Percentiles rank a stretch among this genome's conserved stretches.
Evolutionary conservation across 257 asterid species (phyloP).

Genomic region (Przewalskia tangutica): DNA sequence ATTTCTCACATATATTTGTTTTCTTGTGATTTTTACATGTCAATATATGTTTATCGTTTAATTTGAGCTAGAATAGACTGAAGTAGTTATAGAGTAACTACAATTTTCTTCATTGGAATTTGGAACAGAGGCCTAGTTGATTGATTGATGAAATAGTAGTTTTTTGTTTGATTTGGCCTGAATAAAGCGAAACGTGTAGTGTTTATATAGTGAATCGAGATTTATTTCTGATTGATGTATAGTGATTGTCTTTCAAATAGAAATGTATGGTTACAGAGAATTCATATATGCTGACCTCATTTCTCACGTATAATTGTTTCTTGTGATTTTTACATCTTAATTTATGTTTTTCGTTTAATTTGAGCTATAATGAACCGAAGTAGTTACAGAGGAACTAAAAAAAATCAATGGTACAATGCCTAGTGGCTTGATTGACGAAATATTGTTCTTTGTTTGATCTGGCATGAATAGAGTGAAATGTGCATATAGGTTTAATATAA

Average conservation of each 20-base stretch:
- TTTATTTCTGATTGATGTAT: too few relatives aligned
- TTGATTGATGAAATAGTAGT: neutral
- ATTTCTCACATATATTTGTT: neutral
- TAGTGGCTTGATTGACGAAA: neutral
- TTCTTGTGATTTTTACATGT: neutral
- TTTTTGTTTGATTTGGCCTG: neutral
- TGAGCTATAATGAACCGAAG: neutral
- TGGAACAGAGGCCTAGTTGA: neutral
- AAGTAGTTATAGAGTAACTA: neutral
- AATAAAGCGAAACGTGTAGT: neutral
- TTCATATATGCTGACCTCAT: neutral
- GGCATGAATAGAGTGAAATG: neutral
- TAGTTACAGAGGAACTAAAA: neutral
- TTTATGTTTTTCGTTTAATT: too few relatives aligned
- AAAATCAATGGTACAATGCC: neutral
- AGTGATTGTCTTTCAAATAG: too few relatives aligned
- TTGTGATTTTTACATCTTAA: neutral
- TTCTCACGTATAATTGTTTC: neutral
- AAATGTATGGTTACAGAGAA: neutral
- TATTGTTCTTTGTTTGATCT: neutral
- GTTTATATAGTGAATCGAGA: too few relatives aligned
- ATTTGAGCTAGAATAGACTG: neutral
- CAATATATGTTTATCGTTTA: neutral
- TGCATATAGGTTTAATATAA: neutral
- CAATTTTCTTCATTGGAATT: neutral